A percentile compares a stretch with the other conserved stretches of the same genome.
phyloP scores from a whole-genome alignment of 371 early-diverging fungal genomes.

The Circinella minor region DNA sequence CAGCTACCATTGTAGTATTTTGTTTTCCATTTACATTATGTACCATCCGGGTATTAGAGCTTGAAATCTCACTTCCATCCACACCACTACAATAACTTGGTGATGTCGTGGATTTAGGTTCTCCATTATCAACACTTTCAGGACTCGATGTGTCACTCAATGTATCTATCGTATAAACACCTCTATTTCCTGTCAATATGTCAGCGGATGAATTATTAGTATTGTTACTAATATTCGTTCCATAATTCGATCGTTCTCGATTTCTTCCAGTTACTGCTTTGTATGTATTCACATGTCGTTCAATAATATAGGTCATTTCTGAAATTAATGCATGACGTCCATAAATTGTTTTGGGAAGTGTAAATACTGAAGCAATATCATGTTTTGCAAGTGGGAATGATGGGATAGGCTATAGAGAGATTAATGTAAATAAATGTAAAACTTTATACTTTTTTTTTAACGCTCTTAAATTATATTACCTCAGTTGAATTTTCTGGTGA shows the following conservation, averaged over 20 bases:
- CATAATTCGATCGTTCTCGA: constrained; percentile 22
- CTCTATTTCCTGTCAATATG: not conserved
- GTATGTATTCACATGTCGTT: constrained; percentile 34
- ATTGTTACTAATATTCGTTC: constrained; percentile 3
- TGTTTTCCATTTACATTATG: not conserved
- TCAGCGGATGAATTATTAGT: not conserved
- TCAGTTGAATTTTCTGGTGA: constrained; percentile 17
- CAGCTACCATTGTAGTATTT: constrained; percentile 29
- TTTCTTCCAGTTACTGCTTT: constrained; percentile 19
- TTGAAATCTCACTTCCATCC: constrained; percentile 38
- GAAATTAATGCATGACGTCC: constrained; percentile 47
- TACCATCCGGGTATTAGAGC: constrained; percentile 13
- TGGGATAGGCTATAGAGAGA: constrained; percentile 13
- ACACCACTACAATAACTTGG: constrained; percentile 41
- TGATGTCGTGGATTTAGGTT: constrained; percentile 20
- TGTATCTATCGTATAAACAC: not conserved
- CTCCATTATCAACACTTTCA: constrained; percentile 6
- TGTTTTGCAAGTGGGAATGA: constrained; percentile 42
- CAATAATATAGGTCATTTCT: constrained; percentile 39
- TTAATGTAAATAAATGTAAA: not conserved
- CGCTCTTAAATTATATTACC: not conserved
- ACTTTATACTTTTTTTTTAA: not conserved
- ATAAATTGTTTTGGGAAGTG: constrained; percentile 42
- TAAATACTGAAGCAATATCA: constrained; percentile 51
- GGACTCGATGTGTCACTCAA: constrained; percentile 27